Evolutionary conservation across 306 rosid genomes (phyloP).

Genomic region (Potentilla sterilis): DNA sequence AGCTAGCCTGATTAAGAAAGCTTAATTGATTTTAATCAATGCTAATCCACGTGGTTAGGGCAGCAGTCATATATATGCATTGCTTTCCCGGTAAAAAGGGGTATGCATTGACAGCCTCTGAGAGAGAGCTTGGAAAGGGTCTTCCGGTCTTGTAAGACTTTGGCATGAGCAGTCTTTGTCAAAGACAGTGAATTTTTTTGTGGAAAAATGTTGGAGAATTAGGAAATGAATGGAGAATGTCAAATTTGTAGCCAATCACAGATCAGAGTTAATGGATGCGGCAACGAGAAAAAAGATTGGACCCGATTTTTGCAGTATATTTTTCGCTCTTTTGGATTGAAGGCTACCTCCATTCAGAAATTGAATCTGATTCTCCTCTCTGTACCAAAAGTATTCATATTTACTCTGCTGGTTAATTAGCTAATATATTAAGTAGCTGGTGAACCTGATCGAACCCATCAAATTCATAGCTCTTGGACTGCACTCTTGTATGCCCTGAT

Average conservation of each 20-base stretch:
- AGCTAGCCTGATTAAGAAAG: background rate
- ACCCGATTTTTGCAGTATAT: conserved; percentile 23
- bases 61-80: background rate
- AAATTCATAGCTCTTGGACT: background rate
- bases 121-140: background rate
- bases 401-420: background rate
- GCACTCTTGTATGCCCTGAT: background rate
- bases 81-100: background rate
- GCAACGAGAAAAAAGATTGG: conserved; percentile 40
- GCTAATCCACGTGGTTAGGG: background rate
- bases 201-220: conserved; percentile 16
- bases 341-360: conserved; percentile 22
- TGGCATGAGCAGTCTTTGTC: conserved; percentile 26
- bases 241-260: conserved; percentile 31
- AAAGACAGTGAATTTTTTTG: background rate
- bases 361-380: conserved; percentile 37
- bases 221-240: conserved; percentile 18
- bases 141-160: background rate
- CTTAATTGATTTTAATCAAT: background rate
- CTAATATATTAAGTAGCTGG: background rate
- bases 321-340: conserved; percentile 25
- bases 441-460: background rate
- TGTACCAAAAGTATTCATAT: background rate
- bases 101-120: background rate
- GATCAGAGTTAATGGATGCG: conserved; percentile 33